Evolutionary conservation across 225 moss, liverwort and hornwort species (phyloP).

Genomic region (Polytrichum commune): DNA sequence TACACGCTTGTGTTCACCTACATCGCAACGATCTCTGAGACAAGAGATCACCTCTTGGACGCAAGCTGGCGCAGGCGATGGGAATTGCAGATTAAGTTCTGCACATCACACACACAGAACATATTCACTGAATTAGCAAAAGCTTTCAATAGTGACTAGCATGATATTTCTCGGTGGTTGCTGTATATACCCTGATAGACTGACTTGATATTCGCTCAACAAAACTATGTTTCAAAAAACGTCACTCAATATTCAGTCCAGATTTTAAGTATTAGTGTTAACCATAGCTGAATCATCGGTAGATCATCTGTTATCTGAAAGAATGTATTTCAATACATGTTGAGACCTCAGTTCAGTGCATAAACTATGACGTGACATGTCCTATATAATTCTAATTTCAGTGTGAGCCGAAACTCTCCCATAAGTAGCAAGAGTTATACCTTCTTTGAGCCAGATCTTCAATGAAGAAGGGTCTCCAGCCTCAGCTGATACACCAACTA

Average conservation of each 20-base stretch:
- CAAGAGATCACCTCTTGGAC: conserved; percentile 8
- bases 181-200: too few species aligned
- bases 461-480: neutral
- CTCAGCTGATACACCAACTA: neutral
- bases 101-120: conserved; percentile 1
- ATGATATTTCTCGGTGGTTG: too few species aligned
- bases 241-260: neutral
- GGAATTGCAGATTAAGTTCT: conserved; percentile 13
- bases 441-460: conserved; percentile 1
- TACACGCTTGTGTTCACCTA: conserved; percentile 25
- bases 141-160: neutral
- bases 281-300: too few species aligned
- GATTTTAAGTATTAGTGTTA: too few species aligned
- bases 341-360: too few species aligned
- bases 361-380: too few species aligned
- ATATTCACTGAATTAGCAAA: neutral
- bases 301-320: too few species aligned
- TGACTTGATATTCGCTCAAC: too few species aligned
- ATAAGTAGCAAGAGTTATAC: neutral
- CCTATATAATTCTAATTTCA: too few species aligned
- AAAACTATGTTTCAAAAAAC: too few species aligned
- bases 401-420: too few species aligned
- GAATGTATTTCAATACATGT: neutral
- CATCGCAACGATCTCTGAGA: conserved; percentile 4
- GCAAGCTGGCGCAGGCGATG: neutral